A percentile compares a stretch with the other conserved stretches of the same genome.
These are phyloP conservation scores for Elsinoe batatas DNA, from an alignment of 2,329 filamentous ascomycete genomes.

Conservation along the genomic window DNA sequence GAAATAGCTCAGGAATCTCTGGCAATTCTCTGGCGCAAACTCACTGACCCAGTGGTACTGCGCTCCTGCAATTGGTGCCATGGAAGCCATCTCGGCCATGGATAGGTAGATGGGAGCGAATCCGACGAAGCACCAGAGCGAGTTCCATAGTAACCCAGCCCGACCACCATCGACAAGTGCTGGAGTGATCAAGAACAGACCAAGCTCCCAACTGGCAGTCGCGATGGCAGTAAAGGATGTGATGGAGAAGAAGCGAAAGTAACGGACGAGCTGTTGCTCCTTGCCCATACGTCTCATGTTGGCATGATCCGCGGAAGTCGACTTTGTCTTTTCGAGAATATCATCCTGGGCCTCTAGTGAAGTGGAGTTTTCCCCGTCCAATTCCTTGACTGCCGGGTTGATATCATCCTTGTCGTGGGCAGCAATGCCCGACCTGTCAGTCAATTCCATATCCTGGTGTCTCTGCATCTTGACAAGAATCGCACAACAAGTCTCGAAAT, in stretches of 20 bases:
- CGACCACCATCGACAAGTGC: slow-evolving; percentile 20
- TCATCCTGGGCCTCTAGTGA: background rate
- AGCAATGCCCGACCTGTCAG: background rate
- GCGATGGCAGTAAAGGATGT: slow-evolving; percentile 42
- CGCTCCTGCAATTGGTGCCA: slow-evolving; percentile 26
- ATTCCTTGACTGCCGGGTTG: background rate
- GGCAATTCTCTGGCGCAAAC: slow-evolving; percentile 15
- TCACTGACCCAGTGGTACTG: slow-evolving; percentile 20
- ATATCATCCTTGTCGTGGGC: background rate
- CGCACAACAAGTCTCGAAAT: too few relatives aligned
- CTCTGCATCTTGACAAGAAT: background rate
- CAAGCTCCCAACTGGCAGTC: slow-evolving; percentile 44
- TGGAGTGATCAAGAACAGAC: slow-evolving; percentile 26
- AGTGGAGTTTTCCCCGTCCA: background rate
- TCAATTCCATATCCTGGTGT: background rate
- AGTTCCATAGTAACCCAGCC: slow-evolving; percentile 23
- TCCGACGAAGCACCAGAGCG: slow-evolving; percentile 20
- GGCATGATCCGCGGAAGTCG: background rate
- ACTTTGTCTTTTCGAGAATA: background rate
- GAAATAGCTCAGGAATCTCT: slow-evolving; percentile 18
- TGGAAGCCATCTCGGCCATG: slow-evolving; percentile 27
- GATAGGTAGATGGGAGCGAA: slow-evolving; percentile 20
- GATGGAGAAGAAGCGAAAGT: slow-evolving; percentile 39
- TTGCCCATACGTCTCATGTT: slow-evolving; percentile 41
- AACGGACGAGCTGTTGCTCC: slow-evolving; percentile 23